Evolutionary conservation across 768 basidiomycete genomes (phyloP).

Genomic region (Boletus subcaerulescens): DNA sequence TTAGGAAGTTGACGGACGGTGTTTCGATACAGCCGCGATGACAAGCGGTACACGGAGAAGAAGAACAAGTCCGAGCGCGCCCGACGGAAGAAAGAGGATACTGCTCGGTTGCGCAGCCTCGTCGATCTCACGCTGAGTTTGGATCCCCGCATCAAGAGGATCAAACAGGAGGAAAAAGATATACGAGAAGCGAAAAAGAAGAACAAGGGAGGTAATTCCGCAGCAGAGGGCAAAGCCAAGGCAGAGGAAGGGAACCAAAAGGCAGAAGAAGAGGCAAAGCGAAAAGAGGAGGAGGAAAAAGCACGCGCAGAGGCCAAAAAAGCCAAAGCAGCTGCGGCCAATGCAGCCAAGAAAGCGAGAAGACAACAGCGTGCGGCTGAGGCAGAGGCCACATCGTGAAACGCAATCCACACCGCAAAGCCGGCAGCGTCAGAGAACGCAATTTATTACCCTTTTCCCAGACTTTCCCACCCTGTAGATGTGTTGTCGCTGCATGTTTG

Average conservation of each 20-base stretch:
- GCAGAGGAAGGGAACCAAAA: constrained; percentile 59
- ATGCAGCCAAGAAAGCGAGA: constrained; percentile 87
- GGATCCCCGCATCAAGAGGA: constrained; percentile 95
- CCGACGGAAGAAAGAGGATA: constrained; percentile 96
- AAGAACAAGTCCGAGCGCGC: constrained; percentile 99
- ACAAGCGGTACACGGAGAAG: constrained; percentile 98
- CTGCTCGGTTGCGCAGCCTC: constrained; percentile 77
- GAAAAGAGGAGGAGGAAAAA: constrained; percentile 83
- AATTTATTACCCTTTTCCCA: constrained; percentile 2
- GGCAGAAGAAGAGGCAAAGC: constrained; percentile 67
- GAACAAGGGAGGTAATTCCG: constrained; percentile 39
- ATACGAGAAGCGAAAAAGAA: constrained; percentile 90
- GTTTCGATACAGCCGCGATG: constrained; percentile 70
- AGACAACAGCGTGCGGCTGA: constrained; percentile 57
- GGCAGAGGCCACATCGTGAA: constrained; percentile 19
- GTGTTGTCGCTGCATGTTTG: constrained; percentile 8
- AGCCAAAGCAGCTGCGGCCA: constrained; percentile 80
- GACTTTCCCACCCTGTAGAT: not conserved
- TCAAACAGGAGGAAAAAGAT: constrained; percentile 95
- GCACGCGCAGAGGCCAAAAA: constrained; percentile 79
- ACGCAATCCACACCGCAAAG: not conserved
- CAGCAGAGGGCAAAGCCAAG: constrained; percentile 48
- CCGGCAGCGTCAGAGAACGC: too few relatives aligned
- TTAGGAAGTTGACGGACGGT: constrained; percentile 9
- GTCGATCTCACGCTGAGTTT: constrained; percentile 81